Evolutionary conservation across 768 basidiomycete species (phyloP).

Genomic region (Xerocomellus chrysenteron): DNA sequence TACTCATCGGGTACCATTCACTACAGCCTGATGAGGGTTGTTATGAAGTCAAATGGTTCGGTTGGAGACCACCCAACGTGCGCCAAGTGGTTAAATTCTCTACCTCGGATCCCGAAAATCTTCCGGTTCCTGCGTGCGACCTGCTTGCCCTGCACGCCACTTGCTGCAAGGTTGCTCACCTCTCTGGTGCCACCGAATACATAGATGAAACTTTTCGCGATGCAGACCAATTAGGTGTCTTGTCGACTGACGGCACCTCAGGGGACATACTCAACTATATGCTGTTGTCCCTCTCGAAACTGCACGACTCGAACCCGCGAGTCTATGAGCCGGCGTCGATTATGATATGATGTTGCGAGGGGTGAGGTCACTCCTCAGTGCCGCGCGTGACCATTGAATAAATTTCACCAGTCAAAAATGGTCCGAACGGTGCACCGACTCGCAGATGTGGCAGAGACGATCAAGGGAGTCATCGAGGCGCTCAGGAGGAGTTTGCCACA

Average conservation of each 20-base stretch:
- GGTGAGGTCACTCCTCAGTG: too few relatives aligned
- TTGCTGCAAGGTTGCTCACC: slow-evolving; percentile 26
- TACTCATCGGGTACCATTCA: background rate
- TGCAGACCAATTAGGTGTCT: background rate
- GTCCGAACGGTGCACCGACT: too few relatives aligned
- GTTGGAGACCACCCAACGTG: background rate
- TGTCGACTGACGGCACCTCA: slow-evolving; percentile 5
- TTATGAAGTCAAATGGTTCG: slow-evolving; percentile 6
- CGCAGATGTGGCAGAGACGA: too few relatives aligned
- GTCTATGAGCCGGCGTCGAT: too few relatives aligned
- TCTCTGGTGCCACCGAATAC: slow-evolving; percentile 22
- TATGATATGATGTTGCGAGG: too few relatives aligned
- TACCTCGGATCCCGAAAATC: background rate
- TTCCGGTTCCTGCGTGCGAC: slow-evolving; percentile 14
- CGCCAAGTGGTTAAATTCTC: slow-evolving; percentile 4
- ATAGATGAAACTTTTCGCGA: slow-evolving; percentile 13
- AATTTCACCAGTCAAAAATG: too few relatives aligned
- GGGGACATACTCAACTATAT: background rate
- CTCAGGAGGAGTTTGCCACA: too few relatives aligned
- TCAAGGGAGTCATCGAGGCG: too few relatives aligned
- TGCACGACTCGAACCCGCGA: too few relatives aligned
- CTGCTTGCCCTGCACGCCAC: slow-evolving; percentile 22
- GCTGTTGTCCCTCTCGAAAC: background rate
- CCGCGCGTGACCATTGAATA: too few relatives aligned
- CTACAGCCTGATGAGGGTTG: background rate